phyloP scores from a whole-genome alignment of 106 monocot species.

The Allium cepa region DNA sequence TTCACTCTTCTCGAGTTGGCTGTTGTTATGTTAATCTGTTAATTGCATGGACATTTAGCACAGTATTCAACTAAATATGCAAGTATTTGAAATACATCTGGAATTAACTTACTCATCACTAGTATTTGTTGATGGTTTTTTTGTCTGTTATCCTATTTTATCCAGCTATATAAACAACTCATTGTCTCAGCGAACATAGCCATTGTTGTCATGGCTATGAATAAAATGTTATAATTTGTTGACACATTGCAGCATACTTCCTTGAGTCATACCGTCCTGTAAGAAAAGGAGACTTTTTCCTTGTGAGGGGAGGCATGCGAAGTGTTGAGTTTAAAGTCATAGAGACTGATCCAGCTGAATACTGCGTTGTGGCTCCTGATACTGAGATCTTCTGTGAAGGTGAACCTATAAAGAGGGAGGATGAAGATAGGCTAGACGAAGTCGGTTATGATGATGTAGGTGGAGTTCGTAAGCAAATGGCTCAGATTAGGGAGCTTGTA shows the following conservation, averaged over 20 bases:
- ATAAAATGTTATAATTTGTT: no score
- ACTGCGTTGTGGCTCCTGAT: constrained; percentile 53
- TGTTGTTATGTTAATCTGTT: background rate
- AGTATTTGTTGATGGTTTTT: no score
- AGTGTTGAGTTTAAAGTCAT: constrained; percentile 65
- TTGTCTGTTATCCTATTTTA: no score
- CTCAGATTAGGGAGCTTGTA: constrained; percentile 55
- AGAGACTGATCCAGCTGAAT: constrained; percentile 51
- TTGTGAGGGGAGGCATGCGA: constrained; percentile 62
- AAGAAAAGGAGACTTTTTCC: constrained; percentile 61
- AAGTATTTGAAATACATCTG: no score
- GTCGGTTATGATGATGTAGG: constrained; percentile 67
- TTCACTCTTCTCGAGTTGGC: background rate
- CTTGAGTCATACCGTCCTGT: constrained; percentile 60
- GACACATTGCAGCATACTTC: constrained; percentile 38
- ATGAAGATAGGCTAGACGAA: constrained; percentile 52
- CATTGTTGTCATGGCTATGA: no score
- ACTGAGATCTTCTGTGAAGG: constrained; percentile 64
- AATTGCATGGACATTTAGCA: background rate
- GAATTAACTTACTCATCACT: no score
- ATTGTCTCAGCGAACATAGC: no score
- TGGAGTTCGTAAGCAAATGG: constrained; percentile 59
- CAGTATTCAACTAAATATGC: no score
- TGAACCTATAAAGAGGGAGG: constrained; percentile 58
- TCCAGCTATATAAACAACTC: no score